Evolutionary conservation across 1,284 basidiomycete species (phyloP).

Genomic region (Meripilus lineatus): DNA sequence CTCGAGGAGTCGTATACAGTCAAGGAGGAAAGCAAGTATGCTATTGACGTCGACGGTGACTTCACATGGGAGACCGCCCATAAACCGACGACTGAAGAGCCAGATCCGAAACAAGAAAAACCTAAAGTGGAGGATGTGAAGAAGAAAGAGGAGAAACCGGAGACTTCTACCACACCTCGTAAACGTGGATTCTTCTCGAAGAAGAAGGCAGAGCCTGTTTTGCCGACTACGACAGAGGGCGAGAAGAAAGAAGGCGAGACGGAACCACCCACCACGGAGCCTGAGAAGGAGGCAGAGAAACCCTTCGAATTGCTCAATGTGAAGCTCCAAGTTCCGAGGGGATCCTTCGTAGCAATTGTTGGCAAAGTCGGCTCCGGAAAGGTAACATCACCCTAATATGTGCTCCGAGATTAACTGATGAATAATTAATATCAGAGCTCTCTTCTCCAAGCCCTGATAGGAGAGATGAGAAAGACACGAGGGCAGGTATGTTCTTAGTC

Average conservation of each 20-base stretch:
- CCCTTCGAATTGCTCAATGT: constrained; percentile 62
- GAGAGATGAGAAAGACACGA: constrained; percentile 67
- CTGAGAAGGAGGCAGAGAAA: constrained; percentile 36
- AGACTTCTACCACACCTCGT: constrained; percentile 8
- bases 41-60: constrained; percentile 56
- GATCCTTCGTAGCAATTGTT: constrained; percentile 67
- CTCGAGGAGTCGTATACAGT: constrained; percentile 47
- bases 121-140: constrained; percentile 8
- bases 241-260: constrained; percentile 10
- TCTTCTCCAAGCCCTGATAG: constrained; percentile 65
- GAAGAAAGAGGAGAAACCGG: constrained; percentile 7
- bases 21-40: constrained; percentile 37
- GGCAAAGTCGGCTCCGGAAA: constrained; percentile 73
- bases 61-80: constrained; percentile 64
- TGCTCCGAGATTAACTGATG: neutral
- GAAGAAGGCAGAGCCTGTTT: constrained; percentile 15
- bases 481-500: constrained; percentile 40
- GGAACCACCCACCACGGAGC: no score
- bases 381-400: constrained; percentile 25
- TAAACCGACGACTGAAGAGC: constrained; percentile 23
- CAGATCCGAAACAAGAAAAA: constrained; percentile 17
- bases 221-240: constrained; percentile 16
- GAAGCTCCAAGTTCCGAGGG: constrained; percentile 52
- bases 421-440: constrained; percentile 44
- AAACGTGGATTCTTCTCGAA: constrained; percentile 15